Base-by-base conservation (phyloP, 2,329 filamentous ascomycete genomes). In the Dactylonectria estremocensis region DNA sequence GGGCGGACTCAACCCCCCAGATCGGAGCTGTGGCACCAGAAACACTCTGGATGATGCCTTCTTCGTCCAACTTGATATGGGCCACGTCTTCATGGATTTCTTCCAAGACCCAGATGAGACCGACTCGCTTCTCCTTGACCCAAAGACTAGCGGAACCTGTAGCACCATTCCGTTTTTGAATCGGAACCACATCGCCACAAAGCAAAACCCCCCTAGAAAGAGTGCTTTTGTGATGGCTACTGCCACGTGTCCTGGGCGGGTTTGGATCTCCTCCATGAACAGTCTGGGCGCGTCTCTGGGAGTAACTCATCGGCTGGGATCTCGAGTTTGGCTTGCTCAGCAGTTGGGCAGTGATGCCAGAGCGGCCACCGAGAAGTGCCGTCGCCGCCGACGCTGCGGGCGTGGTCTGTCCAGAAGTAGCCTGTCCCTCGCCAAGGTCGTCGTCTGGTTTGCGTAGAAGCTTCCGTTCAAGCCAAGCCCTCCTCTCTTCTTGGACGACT, bases 161-260 rank as follows among this genome's bases (percentile, higher is more conserved):
- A 11, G 92, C 89, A 4, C 96, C 96, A 76, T 99, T 97, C 68
- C 96, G 90, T 82, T 98, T 99, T 79, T 95, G 93, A 67, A 99
- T 99, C 0, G 96, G 96, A 18, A 99, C 94, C n/a, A 99, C 95
- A 79, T 99, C 96, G 49, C 96, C 96, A 74, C 96, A 99, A 1
- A 99, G 87, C 59, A 99, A 82, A 28, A 99, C 96, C 3, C 95
- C 95, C 74, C 95, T 88, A 24, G 94, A 97, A 71, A 93, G 95
- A 74, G 89, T 92, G 72, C 88, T 89, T 59, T 90, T 87, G 75
- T 95, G 92, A 73, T 95, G 87, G 74, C 85, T 80, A 33, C 84
- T 79, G 11, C 84, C 81, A 14, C 86, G 79, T 60, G 90, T 83
- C 78, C 91, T 90, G 48, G 86, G 83, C 5, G 86, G 85, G 50